These are phyloP conservation scores for Silene vulgaris DNA, from an alignment of 179 eudicot genomes.

Conservation along the genomic window DNA sequence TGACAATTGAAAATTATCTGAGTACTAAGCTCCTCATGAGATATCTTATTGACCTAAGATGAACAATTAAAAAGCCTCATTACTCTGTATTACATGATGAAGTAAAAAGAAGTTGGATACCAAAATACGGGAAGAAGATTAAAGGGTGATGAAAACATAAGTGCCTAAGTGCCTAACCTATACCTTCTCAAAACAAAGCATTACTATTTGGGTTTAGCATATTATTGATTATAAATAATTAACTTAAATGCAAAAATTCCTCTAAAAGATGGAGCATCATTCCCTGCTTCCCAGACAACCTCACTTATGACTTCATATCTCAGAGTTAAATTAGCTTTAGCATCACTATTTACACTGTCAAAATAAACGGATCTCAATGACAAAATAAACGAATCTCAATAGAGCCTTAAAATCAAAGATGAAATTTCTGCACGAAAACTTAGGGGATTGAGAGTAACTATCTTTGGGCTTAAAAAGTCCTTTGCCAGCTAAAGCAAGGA, in stretches of 20 bases:
- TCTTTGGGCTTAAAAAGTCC: not conserved
- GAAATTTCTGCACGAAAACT: not conserved
- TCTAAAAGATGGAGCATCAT: not conserved
- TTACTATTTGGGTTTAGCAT: not conserved
- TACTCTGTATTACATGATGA: not conserved
- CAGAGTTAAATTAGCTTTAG: not conserved
- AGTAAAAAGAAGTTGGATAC: not conserved
- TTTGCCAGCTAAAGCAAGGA: not conserved
- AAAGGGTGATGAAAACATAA: not conserved
- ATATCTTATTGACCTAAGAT: conserved; percentile 64
- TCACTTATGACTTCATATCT: not conserved
- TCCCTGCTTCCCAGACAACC: not conserved
- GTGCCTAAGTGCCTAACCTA: not conserved
- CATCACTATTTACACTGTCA: not conserved
- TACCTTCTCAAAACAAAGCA: not conserved
- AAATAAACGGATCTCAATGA: too few relatives aligned
- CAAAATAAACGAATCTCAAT: not conserved
- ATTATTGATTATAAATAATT: conserved; percentile 6
- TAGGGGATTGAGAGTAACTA: not conserved
- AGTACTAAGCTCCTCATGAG: conserved; percentile 57
- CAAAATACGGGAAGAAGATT: not conserved
- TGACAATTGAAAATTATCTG: conserved; percentile 88
- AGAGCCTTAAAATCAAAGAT: not conserved
- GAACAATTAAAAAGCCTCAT: conserved; percentile 17
- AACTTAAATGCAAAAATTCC: not conserved